Evolutionary conservation across 768 basidiomycete genomes (phyloP), one percentile per base, ranked within the genome.

Genomic region (Rhodotorula diobovata): DNA sequence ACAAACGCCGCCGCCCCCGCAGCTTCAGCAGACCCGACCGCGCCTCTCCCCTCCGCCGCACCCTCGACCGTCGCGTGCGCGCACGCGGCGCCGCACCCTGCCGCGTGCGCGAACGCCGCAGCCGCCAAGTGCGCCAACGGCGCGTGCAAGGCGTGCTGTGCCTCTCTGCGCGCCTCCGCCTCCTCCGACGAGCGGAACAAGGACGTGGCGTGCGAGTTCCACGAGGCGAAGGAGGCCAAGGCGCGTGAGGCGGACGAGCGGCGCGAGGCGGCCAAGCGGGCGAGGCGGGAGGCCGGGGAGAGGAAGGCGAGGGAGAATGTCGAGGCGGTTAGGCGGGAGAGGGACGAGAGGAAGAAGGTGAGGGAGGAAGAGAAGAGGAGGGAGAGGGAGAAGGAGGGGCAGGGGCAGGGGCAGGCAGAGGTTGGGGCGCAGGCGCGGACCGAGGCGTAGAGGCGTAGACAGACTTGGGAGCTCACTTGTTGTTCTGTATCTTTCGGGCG

Each of bases 151-250:
- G 50, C 64, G 14, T 74, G 73, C 61, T 74, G 73, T 30, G 35
- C 58, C 6, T 1, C 61, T 0, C 39, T 53, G 3, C 64, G 70
- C 50, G 46, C 34, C 25, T 30, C 41, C 62, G 61, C 68, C 71
- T 60, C 66, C 30, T 65, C 72, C 57, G 63, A 66, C 37, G 67
- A 68, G 63, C 54, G 45, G 54, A 66, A 69, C 63, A 64, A 56
- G 23, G 39, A 45, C 51, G 48, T 46, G 51, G 60, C 41, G 15
- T 41, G n/a, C 53, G 39, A 59, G 35, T 41, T 50, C 21, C 39
- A 59, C 10, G 30, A 80, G 72, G 78, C 73, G n/a, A 62, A 68
- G 64, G 66, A 70, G 53, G 39, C 21, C 43, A 34, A 51, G 39
- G 63, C 62, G 41, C n/a, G 51, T 50, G 45, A n/a, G 58, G 34